These are phyloP conservation scores for Xerocomellus chrysenteron DNA, from an alignment of 768 basidiomycete species.

Conservation along the genomic window DNA sequence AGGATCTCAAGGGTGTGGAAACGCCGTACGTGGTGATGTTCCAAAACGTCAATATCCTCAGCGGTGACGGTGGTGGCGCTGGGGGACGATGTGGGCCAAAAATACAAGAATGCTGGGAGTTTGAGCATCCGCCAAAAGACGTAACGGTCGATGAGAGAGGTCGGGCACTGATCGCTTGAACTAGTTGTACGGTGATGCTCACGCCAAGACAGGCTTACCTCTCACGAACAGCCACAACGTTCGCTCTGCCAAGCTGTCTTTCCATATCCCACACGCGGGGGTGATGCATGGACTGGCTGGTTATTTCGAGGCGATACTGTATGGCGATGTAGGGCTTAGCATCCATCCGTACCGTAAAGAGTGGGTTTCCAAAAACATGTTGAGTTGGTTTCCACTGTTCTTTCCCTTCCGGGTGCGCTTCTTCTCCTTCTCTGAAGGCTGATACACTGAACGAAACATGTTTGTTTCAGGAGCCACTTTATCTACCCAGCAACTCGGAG, in stretches of 20 bases:
- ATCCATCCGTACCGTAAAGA: constrained; percentile 92
- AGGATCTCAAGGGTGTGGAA: constrained; percentile 74
- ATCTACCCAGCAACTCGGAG: constrained; percentile 90
- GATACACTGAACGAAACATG: neutral
- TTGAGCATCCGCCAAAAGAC: constrained; percentile 89
- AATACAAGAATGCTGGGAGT: constrained; percentile 96
- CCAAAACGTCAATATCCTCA: constrained; percentile 86
- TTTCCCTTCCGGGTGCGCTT: constrained; percentile 83
- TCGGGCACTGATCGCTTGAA: constrained; percentile 28
- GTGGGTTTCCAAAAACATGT: constrained; percentile 89
- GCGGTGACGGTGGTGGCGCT: constrained; percentile 64
- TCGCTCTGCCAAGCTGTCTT: constrained; percentile 79
- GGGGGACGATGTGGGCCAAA: constrained; percentile 73
- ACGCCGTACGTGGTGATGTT: constrained; percentile 99
- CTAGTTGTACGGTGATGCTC: neutral
- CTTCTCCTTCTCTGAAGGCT: neutral
- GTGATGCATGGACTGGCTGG: constrained; percentile 93
- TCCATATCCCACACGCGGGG: constrained; percentile 93
- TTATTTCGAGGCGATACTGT: constrained; percentile 94
- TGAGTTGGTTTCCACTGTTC: constrained; percentile 98
- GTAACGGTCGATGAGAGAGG: constrained; percentile 71
- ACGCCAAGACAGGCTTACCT: constrained; percentile 63
- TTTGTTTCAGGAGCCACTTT: constrained; percentile 75
- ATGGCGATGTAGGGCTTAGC: constrained; percentile 86
- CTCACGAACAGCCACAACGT: constrained; percentile 96